Conservation (phyloP, 2,329 filamentous ascomycete genomes). For the Epichloe sp. region DNA sequence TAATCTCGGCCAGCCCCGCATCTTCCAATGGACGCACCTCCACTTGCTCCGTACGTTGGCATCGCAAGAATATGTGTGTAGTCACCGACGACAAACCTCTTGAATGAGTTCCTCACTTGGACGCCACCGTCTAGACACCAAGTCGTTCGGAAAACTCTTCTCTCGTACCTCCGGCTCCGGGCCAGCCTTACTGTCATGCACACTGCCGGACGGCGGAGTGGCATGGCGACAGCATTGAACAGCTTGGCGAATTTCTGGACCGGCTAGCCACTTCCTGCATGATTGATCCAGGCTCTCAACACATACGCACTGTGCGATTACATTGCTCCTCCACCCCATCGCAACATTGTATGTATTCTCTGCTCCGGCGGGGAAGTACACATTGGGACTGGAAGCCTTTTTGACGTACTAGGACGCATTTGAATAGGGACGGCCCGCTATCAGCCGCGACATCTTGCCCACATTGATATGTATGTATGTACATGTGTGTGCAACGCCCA, state of each 20-base stretch:
- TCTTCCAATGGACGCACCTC: background rate
- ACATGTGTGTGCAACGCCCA: background rate
- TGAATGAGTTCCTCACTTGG: too few species aligned
- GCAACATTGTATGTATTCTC: background rate
- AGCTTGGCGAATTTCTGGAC: too few species aligned
- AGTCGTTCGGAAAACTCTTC: too few species aligned
- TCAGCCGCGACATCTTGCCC: background rate
- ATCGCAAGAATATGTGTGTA: too few species aligned
- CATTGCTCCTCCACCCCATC: background rate
- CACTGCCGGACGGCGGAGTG: too few species aligned
- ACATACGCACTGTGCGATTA: background rate
- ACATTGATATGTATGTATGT: background rate
- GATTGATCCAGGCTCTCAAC: background rate
- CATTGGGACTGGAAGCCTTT: background rate
- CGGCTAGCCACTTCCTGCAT: too few species aligned
- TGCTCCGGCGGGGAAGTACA: background rate
- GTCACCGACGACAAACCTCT: background rate
- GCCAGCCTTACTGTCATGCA: too few species aligned
- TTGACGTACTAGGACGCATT: background rate
- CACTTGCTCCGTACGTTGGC: too few species aligned
- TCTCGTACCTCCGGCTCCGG: too few species aligned
- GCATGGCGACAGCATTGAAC: too few species aligned
- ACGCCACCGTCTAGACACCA: too few species aligned
- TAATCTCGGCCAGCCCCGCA: background rate
- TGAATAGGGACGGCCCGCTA: slow-evolving; percentile 4